Evolutionary conservation across 306 rosid genomes (phyloP), one percentile per base, ranked within the genome.

Genomic region (Delonix regia): DNA sequence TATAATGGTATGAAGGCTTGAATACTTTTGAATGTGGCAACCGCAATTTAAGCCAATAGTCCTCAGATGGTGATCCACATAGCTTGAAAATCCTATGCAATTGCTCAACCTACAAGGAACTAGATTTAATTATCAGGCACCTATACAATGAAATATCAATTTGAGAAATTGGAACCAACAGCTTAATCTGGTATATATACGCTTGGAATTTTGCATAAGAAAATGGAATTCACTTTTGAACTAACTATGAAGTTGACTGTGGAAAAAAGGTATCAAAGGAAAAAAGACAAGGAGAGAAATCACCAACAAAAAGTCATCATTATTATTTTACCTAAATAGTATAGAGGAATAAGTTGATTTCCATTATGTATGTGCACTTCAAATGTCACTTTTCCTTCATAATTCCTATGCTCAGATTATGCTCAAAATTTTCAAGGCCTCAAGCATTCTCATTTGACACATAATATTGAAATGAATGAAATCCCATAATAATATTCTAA

Each of bases 51-150:
- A 77, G 85, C 98, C 99, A 93, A 75, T 95, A 95, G 61, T 95
- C 97, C 30, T 93, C 98, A 11, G 99, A 78, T 28, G 99, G 99
- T 15, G 99, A 95, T 69, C 99, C 99, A 60, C 99, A 93, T 21
- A 95, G 98, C 92, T 95, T 95, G 85, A 89, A 95, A 69, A 95
- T 95, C 84, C 96, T 93, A 84, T 95, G 99, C 83, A 95, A 85
- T 68, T 95, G 99, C 86, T 95, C 99, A 79, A 95, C 97, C 99
- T 95, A 75, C 83, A 87, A 68, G 41, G 42, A 72, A 81, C 73
- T 45, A 86, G 36, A 71, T 38, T 34, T 63, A 83, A 81, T 73
- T 64, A 62, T 82, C 34, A 82, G 78, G 76, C 65, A 86, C 76
- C 57, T 74, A 57, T 44, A 12, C 55, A 77, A 53, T 15, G 48